phyloP scores from a whole-genome alignment of 345 rosid species.

The Brassica rapa region DNA sequence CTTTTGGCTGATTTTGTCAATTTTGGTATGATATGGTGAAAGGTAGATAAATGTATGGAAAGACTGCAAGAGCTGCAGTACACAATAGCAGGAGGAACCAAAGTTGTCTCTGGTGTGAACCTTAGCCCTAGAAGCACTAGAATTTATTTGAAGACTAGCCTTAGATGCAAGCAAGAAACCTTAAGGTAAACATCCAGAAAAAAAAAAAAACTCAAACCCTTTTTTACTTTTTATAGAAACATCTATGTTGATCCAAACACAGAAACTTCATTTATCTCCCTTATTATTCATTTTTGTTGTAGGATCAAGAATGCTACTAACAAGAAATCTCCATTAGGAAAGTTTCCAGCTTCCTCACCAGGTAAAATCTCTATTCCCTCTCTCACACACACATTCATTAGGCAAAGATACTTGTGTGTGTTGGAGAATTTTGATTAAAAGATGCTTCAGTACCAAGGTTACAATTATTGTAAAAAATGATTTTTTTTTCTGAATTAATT shows the following conservation, averaged over 20 bases:
- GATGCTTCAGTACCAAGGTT: too few species aligned
- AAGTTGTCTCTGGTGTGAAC: constrained; percentile 74
- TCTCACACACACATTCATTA: background rate
- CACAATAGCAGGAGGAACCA: constrained; percentile 85
- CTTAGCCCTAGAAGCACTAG: constrained; percentile 89
- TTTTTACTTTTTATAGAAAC: background rate
- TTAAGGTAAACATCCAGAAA: constrained; percentile 51
- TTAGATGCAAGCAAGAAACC: constrained; percentile 98
- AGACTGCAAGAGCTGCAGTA: constrained; percentile 90
- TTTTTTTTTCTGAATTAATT: too few species aligned
- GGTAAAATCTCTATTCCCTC: constrained; percentile 41
- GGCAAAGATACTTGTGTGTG: background rate
- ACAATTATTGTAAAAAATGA: too few species aligned
- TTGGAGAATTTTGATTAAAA: background rate
- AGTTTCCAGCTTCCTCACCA: constrained; percentile 62
- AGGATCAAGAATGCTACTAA: constrained; percentile 67
- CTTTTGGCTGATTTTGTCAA: background rate
- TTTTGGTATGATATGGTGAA: constrained; percentile 40
- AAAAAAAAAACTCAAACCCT: background rate
- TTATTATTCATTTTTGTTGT: constrained; percentile 24
- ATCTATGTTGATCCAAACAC: background rate
- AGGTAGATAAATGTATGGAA: constrained; percentile 96
- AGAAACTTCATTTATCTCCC: background rate
- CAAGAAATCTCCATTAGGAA: constrained; percentile 74
- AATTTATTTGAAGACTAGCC: constrained; percentile 79